These are phyloP conservation scores for Anisodus acutangulus DNA, from an alignment of 257 asterid species.

Conservation along the genomic window DNA sequence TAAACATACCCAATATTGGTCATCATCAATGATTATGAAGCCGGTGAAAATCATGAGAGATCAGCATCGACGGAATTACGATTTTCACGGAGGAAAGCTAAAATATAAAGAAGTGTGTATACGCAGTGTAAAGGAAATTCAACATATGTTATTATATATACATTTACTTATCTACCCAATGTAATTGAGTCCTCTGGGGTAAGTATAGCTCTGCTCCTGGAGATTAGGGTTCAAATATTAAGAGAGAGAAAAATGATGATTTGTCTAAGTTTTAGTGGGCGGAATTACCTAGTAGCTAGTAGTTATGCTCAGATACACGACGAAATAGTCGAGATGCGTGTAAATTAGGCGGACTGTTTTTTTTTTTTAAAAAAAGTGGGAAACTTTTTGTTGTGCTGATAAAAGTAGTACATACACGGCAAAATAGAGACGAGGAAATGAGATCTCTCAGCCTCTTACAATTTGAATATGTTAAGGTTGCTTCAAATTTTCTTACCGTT, in stretches of 20 bases:
- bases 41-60: background rate
- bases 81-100: background rate
- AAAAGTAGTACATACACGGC: too few relatives aligned
- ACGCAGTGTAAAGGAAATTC: background rate
- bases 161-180: too few relatives aligned
- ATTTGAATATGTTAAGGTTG: too few relatives aligned
- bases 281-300: too few relatives aligned
- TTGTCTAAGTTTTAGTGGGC: too few relatives aligned
- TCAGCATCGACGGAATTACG: accelerated
- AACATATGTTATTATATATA: background rate
- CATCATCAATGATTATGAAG: background rate
- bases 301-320: too few relatives aligned
- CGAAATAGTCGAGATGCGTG: background rate
- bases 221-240: background rate
- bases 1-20: background rate
- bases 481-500: too few relatives aligned
- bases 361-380: too few relatives aligned
- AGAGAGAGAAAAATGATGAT: too few relatives aligned
- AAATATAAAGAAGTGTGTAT: too few relatives aligned
- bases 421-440: background rate
- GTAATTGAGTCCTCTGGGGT: background rate
- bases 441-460: too few relatives aligned
- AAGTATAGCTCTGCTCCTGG: background rate
- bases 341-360: background rate
- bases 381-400: too few relatives aligned